These are phyloP conservation scores for Buddleja alternifolia DNA, from an alignment of 257 asterid genomes.

Conservation along the genomic window DNA sequence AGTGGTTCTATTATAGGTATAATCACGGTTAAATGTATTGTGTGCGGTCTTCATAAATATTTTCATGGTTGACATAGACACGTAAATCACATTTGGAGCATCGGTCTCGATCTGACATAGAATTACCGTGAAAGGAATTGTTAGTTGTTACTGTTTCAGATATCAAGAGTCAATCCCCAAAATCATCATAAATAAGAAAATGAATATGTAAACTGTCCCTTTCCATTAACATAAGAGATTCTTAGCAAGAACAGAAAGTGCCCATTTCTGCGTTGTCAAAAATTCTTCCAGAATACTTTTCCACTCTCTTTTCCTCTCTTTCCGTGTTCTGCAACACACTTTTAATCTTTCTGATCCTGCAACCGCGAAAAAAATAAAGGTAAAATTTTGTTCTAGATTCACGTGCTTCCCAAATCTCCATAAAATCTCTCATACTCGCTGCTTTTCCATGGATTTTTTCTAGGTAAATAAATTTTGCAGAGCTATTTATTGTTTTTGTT, in stretches of 20 bases:
- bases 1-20: too few relatives aligned
- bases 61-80: too few relatives aligned
- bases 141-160: slow-evolving; percentile 26
- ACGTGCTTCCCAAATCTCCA: slow-evolving; percentile 32
- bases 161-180: slow-evolving; percentile 30
- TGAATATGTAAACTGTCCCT: not conserved
- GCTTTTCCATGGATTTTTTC: slow-evolving; percentile 20
- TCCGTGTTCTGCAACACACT: slow-evolving; percentile 19
- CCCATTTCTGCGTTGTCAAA: slow-evolving; percentile 28
- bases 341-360: slow-evolving; percentile 38
- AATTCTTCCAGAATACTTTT: slow-evolving; percentile 34
- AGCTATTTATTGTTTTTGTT: not conserved
- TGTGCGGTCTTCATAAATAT: too few relatives aligned
- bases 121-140: too few relatives aligned
- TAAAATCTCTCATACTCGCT: slow-evolving; percentile 18
- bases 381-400: slow-evolving; percentile 34
- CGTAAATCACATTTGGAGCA: too few relatives aligned
- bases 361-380: slow-evolving; percentile 26
- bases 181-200: too few relatives aligned
- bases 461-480: slow-evolving; percentile 17
- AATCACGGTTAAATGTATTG: too few relatives aligned
- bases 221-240: slow-evolving; percentile 22
- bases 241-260: slow-evolving; percentile 11
- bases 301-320: slow-evolving; percentile 1
- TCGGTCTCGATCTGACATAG: too few relatives aligned